Evolutionary conservation across 805 yeast species (phyloP).

Genomic region (Yarrowia phangngaensis): DNA sequence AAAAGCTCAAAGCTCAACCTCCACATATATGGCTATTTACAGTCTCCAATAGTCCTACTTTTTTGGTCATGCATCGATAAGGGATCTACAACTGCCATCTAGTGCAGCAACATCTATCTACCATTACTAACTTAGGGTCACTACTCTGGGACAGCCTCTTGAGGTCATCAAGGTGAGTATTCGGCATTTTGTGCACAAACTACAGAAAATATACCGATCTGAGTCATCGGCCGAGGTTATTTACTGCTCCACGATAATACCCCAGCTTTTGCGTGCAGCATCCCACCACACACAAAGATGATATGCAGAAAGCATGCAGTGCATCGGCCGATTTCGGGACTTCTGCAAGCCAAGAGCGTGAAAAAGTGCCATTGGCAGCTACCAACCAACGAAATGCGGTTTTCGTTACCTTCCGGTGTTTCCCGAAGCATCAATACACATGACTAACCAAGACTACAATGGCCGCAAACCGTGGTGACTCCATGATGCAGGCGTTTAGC

Average conservation of each 20-base stretch:
- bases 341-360: too few species aligned
- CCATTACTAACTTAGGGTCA: conserved; percentile 45
- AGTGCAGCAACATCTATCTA: conserved; percentile 3
- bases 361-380: too few species aligned
- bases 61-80: too few species aligned
- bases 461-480: conserved; percentile 88
- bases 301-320: conserved; percentile 9
- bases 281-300: conserved; percentile 6
- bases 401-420: too few species aligned
- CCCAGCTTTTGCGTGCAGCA: conserved; percentile 23
- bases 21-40: too few species aligned
- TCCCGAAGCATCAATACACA: not conserved
- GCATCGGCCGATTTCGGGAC: conserved; percentile 21
- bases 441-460: conserved; percentile 65
- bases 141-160: conserved; percentile 93
- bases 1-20: too few species aligned
- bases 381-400: too few species aligned
- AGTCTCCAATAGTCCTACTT: too few species aligned
- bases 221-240: conserved; percentile 3
- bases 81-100: not conserved
- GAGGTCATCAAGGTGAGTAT: conserved; percentile 62
- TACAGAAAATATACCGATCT: not conserved
- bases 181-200: too few species aligned
- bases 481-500: conserved; percentile 61
- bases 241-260: conserved; percentile 27